Evolutionary conservation across 257 asterid species (phyloP), one percentile per base, ranked within the genome.

Genomic region (Solanum chilense): DNA sequence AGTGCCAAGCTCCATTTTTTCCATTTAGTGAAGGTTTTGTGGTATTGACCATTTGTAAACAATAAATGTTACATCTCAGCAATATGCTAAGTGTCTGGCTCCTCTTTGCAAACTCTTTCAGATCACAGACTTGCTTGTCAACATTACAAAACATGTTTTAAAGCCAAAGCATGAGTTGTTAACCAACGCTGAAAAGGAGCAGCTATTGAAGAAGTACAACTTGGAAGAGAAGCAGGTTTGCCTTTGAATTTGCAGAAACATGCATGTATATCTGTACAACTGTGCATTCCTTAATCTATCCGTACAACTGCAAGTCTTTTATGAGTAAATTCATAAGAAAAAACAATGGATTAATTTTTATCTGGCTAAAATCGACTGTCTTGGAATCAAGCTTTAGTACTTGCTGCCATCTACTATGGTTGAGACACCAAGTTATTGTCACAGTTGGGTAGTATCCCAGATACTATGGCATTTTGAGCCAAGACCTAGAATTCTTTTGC

Each of bases 141-240:
- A 97, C 89, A 80, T 93, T 80, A 97, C 99, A 20, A 95, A 91
- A 92, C 99, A 97, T 47, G 96, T 90, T 10, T 90, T 95, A 91
- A 95, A 94, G 94, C 99, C 99, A 56, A 94, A 92, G 86, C 99
- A 97, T 90, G 96, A 91, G 85, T 86, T 97, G 87, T 95, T 97
- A 68, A 90, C 93, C 42, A 87, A 92, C 8, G 70, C 82, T 80
- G 99, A 97, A 91, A 97, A 95, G 84, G 88, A 90, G 85, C 86
- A 89, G 56, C 93, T 97, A 37, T 95, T 97, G 31, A 88, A 91
- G 89, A 91, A 94, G 90, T 94, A 91, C 90, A 95, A 89, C 92
- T 84, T 97, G 88, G 93, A 92, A 70, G 99, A 93, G 88, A 93
- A 94, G 82, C 99, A 97, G 99, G 99, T 94, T 76, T 58, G 91